A percentile compares a stretch with the other conserved stretches of the same genome.
phyloP scores from a whole-genome alignment of 306 rosid genomes.

The Pterocarpus macrocarpus region DNA sequence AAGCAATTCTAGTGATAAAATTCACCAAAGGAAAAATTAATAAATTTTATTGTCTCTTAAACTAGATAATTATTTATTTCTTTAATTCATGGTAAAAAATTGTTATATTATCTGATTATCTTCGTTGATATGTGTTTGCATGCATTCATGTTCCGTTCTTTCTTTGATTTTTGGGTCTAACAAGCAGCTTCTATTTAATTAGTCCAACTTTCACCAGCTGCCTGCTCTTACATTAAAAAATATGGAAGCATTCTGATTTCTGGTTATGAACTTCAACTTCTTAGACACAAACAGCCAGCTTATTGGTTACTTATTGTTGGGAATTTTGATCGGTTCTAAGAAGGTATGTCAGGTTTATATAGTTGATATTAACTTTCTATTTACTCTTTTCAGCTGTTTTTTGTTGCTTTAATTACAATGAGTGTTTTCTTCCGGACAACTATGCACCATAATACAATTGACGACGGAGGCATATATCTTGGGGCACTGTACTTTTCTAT shows the following conservation, averaged over 20 bases:
- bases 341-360: conserved; percentile 38
- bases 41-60: not conserved
- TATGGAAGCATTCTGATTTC: not conserved
- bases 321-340: conserved; percentile 25
- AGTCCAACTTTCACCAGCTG: not conserved
- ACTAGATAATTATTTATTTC: not conserved
- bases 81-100: not conserved
- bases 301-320: not conserved
- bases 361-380: conserved; percentile 51
- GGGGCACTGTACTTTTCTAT: conserved; percentile 96
- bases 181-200: not conserved
- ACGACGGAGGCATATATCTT: conserved; percentile 89
- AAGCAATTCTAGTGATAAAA: conserved; percentile 25
- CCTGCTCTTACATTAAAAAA: not conserved
- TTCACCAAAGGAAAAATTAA: conserved; percentile 8
- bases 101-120: conserved; percentile 8
- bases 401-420: conserved; percentile 95
- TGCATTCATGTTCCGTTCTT: not conserved
- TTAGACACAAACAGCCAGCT: not conserved
- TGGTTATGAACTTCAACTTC: not conserved
- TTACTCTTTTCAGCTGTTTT: conserved; percentile 74
- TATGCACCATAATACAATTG: conserved; percentile 85
- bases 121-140: not conserved
- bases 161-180: conserved; percentile 3
- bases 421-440: conserved; percentile 97